Evolutionary conservation across 1,284 basidiomycete genomes (phyloP), one percentile per base, ranked within the genome.

Genomic region (Leccinum pachyderme): DNA sequence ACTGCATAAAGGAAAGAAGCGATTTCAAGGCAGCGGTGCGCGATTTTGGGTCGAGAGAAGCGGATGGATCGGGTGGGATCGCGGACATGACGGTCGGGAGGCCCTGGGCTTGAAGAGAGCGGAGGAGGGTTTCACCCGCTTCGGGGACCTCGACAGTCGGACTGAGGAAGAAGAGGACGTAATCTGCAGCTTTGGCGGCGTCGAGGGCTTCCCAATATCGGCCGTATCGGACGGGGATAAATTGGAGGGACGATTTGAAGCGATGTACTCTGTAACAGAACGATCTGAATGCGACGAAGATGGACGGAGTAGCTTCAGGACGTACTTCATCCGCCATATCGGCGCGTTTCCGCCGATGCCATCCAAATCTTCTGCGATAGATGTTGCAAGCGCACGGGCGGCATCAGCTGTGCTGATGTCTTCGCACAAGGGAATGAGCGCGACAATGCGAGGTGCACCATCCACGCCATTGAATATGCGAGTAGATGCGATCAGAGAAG

Each of bases 221-320:
- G 51, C 81, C 77, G 61, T 91, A 87, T 0, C 82, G 84, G 1
- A 94, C 77, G 52, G 87, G 83, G 51, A 95, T 79, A 69, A 97
- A 89, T 66, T 97, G 94, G 1, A 98, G 96, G 93, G 87, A 89
- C 0, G 95, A 93, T 71, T 91, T 93, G 79, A 94, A 97, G 9
- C 92, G 83, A 46, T 90, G 87, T 43, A 86, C 89, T 65, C 91
- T 92, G 25, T 43, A 41, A 47, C 24, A 58, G 51, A 28, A 61
- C n/a, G 57, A 41, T 22, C 37, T 41, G 53, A n/a, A 61, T 15
- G 29, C 49, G 49, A 57, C 32, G 48, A 50, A 2, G 25, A 24
- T 8, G 24, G 15, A 15, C 15, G 29, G 28, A 22, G 8, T 5
- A n/a, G 11, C 11, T 33, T 43, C 33, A 9, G 43, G 25, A 76